Evolutionary conservation across 495 filamentous ascomycete genomes (phyloP), one percentile per base, ranked within the genome.

Genomic region (Thermothielavioides terrestris): DNA sequence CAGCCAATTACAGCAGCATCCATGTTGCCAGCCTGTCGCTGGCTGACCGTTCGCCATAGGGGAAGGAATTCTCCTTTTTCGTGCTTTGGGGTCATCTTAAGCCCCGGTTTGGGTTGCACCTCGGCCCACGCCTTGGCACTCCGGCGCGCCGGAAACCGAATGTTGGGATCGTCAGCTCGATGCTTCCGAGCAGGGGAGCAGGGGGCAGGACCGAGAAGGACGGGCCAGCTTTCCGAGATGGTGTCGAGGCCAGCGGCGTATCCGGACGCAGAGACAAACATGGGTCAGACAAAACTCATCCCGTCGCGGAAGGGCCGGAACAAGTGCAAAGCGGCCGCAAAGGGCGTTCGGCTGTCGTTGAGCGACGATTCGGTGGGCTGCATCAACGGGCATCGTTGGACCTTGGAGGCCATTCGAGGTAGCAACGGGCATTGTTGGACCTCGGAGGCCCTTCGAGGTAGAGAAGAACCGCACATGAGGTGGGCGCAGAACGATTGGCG

Each of bases 1-100:
- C 30, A n/a, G 21, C 53, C 48, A 51, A 51, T 56, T 47, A 48
- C 48, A 38, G 26, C 14, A 12, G 9, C 28, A 8, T 21, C 26
- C 10, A 27, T 11, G 25, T 42, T 38, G 18, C 23, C 27, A 42
- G 32, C 52, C 45, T 45, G 52, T 46, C 31, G 21, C 25, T 25
- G 8, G 17, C 18, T 17, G 5, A 36, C 9, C n/a, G 17, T 15
- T 37, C 4, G 9, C 10, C 17, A 18, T 27, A 12, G 22, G 17
- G 12, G 17, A 30, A 1, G 5, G 34, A 3, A n/a, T 3, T 17
- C 45, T n/a, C 45, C 34, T 39, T 48, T 39, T 18, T 9, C 44
- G 3, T 39, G 26, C 45, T 36, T 48, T 25, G 9, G n/a, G 9
- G 9, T 48, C 45, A 48, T 48, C 23, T 30, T 23, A 12, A 22